Conservation (phyloP, 2,329 filamentous ascomycete species). For the Fusarium clavum region DNA sequence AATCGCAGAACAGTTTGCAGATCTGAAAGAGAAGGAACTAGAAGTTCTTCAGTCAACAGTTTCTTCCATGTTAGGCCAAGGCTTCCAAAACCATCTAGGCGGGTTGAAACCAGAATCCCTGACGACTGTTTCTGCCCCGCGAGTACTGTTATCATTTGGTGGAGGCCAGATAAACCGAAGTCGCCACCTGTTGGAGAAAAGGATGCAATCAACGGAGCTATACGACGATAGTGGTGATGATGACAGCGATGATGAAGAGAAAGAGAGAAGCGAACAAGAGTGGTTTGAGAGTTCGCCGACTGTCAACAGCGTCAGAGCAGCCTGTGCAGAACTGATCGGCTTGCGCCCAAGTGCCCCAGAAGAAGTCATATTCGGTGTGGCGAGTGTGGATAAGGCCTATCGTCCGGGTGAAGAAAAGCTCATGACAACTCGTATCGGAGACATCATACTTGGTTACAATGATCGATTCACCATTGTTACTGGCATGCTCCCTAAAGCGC, state of each 20-base stretch:
- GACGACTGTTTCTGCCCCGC: not conserved
- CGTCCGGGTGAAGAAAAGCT: not conserved
- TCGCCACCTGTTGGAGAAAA: not conserved
- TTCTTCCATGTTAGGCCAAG: not conserved
- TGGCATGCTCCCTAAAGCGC: conserved; percentile 5
- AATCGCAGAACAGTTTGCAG: conserved; percentile 3
- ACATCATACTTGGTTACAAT: conserved; percentile 1
- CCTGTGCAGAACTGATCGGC: not conserved
- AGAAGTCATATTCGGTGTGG: not conserved
- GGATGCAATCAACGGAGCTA: not conserved
- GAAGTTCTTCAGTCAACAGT: not conserved
- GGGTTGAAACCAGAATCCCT: not conserved
- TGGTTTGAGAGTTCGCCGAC: conserved; percentile 1
- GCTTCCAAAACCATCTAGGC: not conserved
- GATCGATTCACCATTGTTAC: not conserved
- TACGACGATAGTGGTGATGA: not conserved
- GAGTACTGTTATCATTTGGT: not conserved
- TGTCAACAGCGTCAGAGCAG: not conserved
- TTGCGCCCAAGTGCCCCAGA: not conserved
- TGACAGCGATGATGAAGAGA: not conserved
- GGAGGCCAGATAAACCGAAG: not conserved
- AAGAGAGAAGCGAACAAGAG: not conserved
- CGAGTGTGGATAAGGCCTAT: not conserved
- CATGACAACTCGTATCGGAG: not conserved
- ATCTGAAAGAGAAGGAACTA: not conserved